These are phyloP conservation scores for Solanum lignicaule DNA, from an alignment of 257 asterid genomes.

Conservation along the genomic window DNA sequence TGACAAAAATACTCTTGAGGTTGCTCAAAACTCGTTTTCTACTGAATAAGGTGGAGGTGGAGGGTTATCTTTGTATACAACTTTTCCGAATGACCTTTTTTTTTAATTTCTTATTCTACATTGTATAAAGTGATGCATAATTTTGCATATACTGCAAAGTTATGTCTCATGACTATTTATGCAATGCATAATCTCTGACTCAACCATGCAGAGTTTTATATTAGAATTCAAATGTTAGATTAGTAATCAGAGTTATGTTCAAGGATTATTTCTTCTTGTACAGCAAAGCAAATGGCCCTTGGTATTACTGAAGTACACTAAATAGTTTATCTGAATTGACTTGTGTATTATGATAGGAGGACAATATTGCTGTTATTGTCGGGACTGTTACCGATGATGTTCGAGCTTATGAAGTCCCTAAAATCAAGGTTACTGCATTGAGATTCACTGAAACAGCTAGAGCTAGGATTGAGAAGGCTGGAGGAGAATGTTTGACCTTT, in stretches of 20 bases:
- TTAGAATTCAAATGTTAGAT: neutral
- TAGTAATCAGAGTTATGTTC: neutral
- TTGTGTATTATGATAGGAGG: slow-evolving; percentile 35
- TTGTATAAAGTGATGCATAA: neutral
- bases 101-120: neutral
- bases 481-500: slow-evolving; percentile 87
- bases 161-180: neutral
- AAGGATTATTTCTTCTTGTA: neutral
- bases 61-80: neutral
- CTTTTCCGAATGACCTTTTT: neutral
- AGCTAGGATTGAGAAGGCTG: slow-evolving; percentile 93
- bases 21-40: neutral
- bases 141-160: neutral
- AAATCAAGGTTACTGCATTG: slow-evolving; percentile 64
- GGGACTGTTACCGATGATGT: slow-evolving; percentile 76
- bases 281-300: neutral
- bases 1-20: neutral
- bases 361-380: slow-evolving; percentile 71
- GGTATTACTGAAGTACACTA: neutral
- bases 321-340: neutral
- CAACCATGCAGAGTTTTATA: neutral
- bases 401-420: slow-evolving; percentile 59
- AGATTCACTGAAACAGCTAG: slow-evolving; percentile 85
- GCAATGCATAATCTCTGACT: neutral
- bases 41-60: neutral